Base-by-base conservation (phyloP, 2,329 filamentous ascomycete species). In the Myriosclerotinia scirpicola region DNA sequence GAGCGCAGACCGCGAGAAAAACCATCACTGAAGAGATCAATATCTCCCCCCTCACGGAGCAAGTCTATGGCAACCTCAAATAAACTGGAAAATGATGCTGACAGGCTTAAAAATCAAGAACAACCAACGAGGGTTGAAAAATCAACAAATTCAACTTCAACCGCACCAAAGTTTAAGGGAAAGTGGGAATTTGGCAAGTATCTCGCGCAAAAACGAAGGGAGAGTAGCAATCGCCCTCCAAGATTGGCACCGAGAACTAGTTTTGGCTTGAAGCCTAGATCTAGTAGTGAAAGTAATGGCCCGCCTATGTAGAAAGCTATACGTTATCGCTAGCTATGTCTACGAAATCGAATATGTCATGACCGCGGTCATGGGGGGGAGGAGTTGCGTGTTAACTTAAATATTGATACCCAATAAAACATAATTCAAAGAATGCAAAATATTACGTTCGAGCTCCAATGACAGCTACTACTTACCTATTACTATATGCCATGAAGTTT, bases 101-200 rank as follows among this genome's bases (percentile, higher is more conserved):
- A 30, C n/a, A 26, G 34, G 30, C 54, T 59, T 14, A 20, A 50
- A 48, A 36, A 50, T 12, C 54, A 50, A 34, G 53, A 40, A 40
- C 42, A 42, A 8, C 34, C 44, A 5, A 48, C 17, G 22, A 52
- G 15, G 3, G 20, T 48, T 38, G 54, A 34, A 50, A 59, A 58
- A 17, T 22, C 63, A n/a, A 59, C 34, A 22, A 58, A 54, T 5
- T 26, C 12, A 17, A 11, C 61, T 26, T 38, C 30, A 17, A 48
- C 14, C 8, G 17, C 50, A 20, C 22, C 26, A 36, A 26, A 12
- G 3, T 64, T 58, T 8, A 54, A 34, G n/a, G 50, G 50, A 17
- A 64, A 56, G 15, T 64, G 40, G 40, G 52, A 54, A 26, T 46
- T 64, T 58, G 61, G 61, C 38, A 64, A 64, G 20, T 46, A 56